Evolutionary conservation across 2,329 filamentous ascomycete genomes (phyloP), one percentile per base, ranked within the genome.

Genomic region (Penicillium expansum): DNA sequence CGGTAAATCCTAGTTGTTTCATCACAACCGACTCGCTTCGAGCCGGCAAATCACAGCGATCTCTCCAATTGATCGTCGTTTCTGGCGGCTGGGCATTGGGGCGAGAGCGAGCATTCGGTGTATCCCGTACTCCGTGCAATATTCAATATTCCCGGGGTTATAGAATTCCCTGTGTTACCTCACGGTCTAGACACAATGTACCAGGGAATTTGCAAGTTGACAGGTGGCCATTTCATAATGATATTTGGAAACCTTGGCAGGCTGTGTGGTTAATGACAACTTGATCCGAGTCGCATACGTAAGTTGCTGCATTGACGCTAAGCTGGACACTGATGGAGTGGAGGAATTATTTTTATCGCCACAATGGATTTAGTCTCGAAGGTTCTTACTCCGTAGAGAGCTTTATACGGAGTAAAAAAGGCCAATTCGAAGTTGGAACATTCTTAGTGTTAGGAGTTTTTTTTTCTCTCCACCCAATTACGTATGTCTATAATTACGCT

Each of bases 31-130:
- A 37, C 22, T 37, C 39, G 32, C 20, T 47, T 33, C 10, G 22
- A 52, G 4, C 44, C 20, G 44, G 29, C 52, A 49, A 54, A 54
- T 55, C 52, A 55, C 9, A 55, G 37, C 29, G 37, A 33, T 29
- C 29, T 16, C 33, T 48, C 11, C 4, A 18, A 39, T 18, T 24
- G 61, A 65, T 63, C 57, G 53, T 59, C 61, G 51, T 16, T 42
- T 42, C 20, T 53, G 50, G 59, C 54, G 56, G 55, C 33, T 60
- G 30, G 41, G 24, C 32, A 35, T 13, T 9, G 33, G 37, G 10
- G 11, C 20, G 14, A 48, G 24, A 27, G 43, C 33, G n/a, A 53
- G 9, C 20, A 24, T 48, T 13, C 20, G 14, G 41, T 41, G 43
- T 38, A 11, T 7, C 10, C 18, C 10, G 43, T 44, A 11, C 7